These are phyloP conservation scores for Chiua sp. DNA, from an alignment of 1,284 basidiomycete genomes.

Conservation along the genomic window DNA sequence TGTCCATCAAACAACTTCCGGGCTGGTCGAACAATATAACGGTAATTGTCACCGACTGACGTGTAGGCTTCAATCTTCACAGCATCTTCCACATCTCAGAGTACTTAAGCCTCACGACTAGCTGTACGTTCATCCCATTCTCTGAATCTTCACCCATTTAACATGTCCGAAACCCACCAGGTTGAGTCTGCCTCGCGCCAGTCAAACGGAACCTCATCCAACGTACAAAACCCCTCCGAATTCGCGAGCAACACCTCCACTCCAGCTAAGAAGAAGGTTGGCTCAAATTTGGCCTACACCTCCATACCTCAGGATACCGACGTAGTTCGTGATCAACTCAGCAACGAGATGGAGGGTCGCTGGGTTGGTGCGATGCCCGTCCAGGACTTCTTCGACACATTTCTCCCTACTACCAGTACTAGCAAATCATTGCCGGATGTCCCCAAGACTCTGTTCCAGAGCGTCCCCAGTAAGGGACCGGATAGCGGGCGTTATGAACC, in stretches of 20 bases:
- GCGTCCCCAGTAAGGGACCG: not conserved
- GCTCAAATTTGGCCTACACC: not conserved
- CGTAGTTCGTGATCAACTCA: not conserved
- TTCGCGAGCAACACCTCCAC: not conserved
- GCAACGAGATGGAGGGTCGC: not conserved
- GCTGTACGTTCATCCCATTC: no score
- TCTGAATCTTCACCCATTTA: not conserved
- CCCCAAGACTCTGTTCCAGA: not conserved
- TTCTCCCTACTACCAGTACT: not conserved
- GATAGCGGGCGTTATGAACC: not conserved
- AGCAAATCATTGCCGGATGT: not conserved
- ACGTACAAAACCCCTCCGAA: not conserved
- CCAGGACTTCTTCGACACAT: not conserved
- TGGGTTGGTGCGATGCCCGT: conserved; percentile 2
- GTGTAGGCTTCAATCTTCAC: no score
- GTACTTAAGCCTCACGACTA: no score
- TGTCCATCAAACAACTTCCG: no score
- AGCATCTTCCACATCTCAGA: no score
- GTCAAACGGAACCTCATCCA: not conserved
- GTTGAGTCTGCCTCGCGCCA: not conserved
- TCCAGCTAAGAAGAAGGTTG: not conserved
- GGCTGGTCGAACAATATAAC: no score
- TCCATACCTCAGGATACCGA: not conserved
- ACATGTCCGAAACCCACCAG: not conserved
- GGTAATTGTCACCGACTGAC: no score